Conservation (phyloP, 805 yeast genomes). For the Blastobotrys americana region DNA sequence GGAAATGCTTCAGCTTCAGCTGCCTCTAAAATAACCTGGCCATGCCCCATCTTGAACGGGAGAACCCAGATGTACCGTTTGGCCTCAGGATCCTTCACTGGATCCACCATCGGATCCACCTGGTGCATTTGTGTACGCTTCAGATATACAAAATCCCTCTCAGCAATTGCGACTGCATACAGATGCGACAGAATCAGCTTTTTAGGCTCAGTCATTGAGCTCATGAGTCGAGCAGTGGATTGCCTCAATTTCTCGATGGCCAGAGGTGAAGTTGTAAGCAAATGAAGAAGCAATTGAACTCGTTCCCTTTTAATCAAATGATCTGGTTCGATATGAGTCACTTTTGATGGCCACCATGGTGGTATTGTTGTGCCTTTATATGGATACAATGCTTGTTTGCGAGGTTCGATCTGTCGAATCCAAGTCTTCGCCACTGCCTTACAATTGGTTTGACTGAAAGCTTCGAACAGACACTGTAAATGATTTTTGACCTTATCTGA, state of each 20-base stretch:
- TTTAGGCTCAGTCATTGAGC: neutral
- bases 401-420: conserved; percentile 61
- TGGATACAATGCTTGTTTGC: conserved; percentile 56
- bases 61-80: too few relatives aligned
- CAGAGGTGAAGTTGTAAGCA: neutral
- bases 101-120: too few relatives aligned
- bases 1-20: too few relatives aligned
- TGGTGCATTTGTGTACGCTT: too few relatives aligned
- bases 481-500: conserved; percentile 20
- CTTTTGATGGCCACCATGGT: conserved; percentile 60
- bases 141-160: too few relatives aligned
- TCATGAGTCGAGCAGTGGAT: conserved; percentile 5
- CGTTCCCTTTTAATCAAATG: conserved; percentile 58
- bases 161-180: conserved; percentile 4
- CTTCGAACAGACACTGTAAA: conserved; percentile 30
- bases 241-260: conserved; percentile 3
- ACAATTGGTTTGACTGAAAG: conserved; percentile 48
- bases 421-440: conserved; percentile 58
- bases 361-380: conserved; percentile 53
- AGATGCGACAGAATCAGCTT: conserved; percentile 5
- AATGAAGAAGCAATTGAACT: conserved; percentile 36
- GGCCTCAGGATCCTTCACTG: too few relatives aligned
- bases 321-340: conserved; percentile 66
- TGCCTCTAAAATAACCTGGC: too few relatives aligned
- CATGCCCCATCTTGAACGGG: too few relatives aligned